Evolutionary conservation across 2,329 filamentous ascomycete genomes (phyloP), one percentile per base, ranked within the genome.

Genomic region (Chalaropsis ovoidea): DNA sequence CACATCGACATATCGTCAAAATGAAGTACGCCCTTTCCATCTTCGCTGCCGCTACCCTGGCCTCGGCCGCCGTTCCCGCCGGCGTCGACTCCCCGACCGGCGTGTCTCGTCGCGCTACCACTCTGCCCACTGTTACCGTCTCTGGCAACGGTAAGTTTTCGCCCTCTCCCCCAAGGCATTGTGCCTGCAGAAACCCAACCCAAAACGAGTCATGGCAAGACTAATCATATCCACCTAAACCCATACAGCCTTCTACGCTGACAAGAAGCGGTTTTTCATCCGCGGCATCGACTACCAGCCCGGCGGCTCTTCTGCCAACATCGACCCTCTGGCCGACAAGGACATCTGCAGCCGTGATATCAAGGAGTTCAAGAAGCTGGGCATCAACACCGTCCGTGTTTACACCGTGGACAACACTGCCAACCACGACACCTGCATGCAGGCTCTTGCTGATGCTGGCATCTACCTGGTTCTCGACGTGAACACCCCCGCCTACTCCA

Each of bases 391-490:
- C 31, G 81, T 96, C 73, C 91, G 92, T 76, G 88, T 96, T 68
- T 96, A 96, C 82, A 90, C 88, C 17, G 86, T 95, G 70, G 92
- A 96, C 80, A 96, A 96, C 82, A 86, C 86, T 62, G 78, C 80
- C 71, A 77, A 87, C 75, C 92, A 96, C 77, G 86, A 92, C 71
- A 82, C 85, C 69, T 96, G 92, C 80, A 96, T 96, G 92, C 79
- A 81, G 68, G 80, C 82, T 58, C 81, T 96, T 68, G 86, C 85
- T 63, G 88, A 88, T 72, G 91, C 90, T 69, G 89, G 89, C 71
- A 96, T 96, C 80, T 96, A 96, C 80, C 83, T 95, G 64, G 89
- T 95, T 45, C 81, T 95, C 63, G 91, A 96, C 72, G 88, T 94
- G 80, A 95, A 95, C 84, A 93, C 80, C 82, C 89, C 90, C 70